phyloP scores from a whole-genome alignment of 345 rosid genomes.

The Salix exigua region DNA sequence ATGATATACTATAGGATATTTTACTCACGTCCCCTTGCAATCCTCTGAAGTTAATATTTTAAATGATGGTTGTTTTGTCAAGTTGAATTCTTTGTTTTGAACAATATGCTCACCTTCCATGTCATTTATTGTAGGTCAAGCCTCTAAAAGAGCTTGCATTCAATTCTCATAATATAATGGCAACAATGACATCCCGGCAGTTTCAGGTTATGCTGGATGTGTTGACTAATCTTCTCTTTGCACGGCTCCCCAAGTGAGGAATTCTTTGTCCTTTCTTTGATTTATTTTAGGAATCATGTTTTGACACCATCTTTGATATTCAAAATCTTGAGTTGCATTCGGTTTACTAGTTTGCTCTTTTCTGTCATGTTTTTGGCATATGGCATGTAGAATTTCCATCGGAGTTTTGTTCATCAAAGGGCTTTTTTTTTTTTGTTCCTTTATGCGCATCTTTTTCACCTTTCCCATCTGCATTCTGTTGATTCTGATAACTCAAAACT shows the following conservation, averaged over 20 bases:
- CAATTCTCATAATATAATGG: slow-evolving; percentile 76
- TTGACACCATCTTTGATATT: background rate
- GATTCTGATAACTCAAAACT: background rate
- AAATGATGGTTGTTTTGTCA: background rate
- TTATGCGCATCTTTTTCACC: background rate
- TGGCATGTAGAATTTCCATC: background rate
- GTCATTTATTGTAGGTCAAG: slow-evolving; percentile 62
- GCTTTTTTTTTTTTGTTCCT: background rate
- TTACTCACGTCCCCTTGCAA: background rate
- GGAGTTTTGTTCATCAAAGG: background rate
- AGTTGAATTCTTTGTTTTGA: background rate
- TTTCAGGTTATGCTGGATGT: slow-evolving; percentile 98
- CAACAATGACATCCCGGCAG: slow-evolving; percentile 96
- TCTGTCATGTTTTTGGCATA: background rate
- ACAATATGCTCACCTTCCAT: slow-evolving; percentile 15
- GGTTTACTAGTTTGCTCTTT: background rate
- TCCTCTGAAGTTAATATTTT: background rate
- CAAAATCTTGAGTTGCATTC: background rate
- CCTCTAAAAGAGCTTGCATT: slow-evolving; percentile 93
- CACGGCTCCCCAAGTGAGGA: slow-evolving; percentile 93
- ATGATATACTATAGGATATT: background rate
- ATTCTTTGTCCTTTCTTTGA: slow-evolving; percentile 1
- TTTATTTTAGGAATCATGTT: background rate
- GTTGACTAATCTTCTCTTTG: slow-evolving; percentile 94
- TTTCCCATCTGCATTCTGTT: background rate